phyloP scores from a whole-genome alignment of 495 filamentous ascomycete species.

The Bacidia rubella region DNA sequence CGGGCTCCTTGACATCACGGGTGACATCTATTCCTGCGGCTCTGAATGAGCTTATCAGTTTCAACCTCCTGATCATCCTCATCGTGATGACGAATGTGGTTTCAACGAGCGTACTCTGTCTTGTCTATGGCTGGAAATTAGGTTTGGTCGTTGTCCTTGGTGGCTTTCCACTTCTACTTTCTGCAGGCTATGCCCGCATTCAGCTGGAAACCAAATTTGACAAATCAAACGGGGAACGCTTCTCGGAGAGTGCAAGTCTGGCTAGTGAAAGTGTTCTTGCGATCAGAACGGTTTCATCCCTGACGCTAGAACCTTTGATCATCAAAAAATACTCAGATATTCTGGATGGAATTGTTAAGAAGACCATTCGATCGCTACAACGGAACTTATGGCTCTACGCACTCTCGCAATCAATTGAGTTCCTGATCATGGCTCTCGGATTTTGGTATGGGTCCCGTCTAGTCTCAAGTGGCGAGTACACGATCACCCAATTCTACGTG shows the following conservation, averaged over 20 bases:
- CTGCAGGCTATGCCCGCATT: slow-evolving; percentile 42
- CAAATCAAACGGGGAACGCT: slow-evolving; percentile 35
- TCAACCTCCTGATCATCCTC: slow-evolving; percentile 22
- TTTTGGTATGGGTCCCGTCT: slow-evolving; percentile 49
- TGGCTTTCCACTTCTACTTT: slow-evolving; percentile 39
- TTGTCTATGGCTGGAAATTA: slow-evolving; percentile 47
- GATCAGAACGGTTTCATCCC: slow-evolving; percentile 40
- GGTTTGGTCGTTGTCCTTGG: slow-evolving; percentile 39
- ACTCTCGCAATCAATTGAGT: slow-evolving; percentile 28
- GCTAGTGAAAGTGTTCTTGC: slow-evolving; percentile 41
- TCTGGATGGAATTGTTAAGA: slow-evolving; percentile 35
- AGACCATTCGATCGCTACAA: slow-evolving; percentile 24
- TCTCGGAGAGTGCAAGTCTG: slow-evolving; percentile 35
- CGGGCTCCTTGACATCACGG: slow-evolving; percentile 17
- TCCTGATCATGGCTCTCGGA: slow-evolving; percentile 37
- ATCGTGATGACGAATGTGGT: slow-evolving; percentile 38
- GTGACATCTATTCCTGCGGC: slow-evolving; percentile 46
- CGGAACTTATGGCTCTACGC: slow-evolving; percentile 22
- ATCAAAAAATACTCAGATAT: slow-evolving; percentile 34
- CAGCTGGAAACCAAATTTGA: slow-evolving; percentile 35
- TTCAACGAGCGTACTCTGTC: slow-evolving; percentile 15
- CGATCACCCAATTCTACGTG: slow-evolving; percentile 39
- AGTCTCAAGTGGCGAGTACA: slow-evolving; percentile 37
- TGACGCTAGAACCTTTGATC: slow-evolving; percentile 39
- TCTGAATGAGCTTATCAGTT: slow-evolving; percentile 47